These are phyloP conservation scores for Amanita fuliginea DNA, from an alignment of 768 basidiomycete species.

Conservation along the genomic window DNA sequence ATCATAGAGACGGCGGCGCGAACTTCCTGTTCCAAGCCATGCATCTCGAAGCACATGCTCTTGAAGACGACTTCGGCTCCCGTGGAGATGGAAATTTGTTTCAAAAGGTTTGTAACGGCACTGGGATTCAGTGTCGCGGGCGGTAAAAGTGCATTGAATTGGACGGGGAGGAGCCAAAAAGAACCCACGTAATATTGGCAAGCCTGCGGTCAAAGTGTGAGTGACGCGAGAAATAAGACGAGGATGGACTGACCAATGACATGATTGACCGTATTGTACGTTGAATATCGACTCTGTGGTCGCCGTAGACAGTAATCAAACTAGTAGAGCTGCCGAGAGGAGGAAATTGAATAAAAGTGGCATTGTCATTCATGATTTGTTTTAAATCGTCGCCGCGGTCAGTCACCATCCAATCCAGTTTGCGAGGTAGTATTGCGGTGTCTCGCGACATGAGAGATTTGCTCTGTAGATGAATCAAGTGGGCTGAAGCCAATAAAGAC, in stretches of 20 bases:
- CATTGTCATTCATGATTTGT: constrained; percentile 91
- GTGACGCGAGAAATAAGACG: background rate
- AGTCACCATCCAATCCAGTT: constrained; percentile 98
- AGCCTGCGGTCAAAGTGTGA: constrained; percentile 39
- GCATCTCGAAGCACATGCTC: constrained; percentile 95
- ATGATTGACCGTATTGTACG: constrained; percentile 90
- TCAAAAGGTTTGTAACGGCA: constrained; percentile 75
- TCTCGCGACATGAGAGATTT: constrained; percentile 87
- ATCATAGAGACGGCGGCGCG: constrained; percentile 77
- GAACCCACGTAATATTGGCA: constrained; percentile 96
- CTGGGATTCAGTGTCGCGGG: constrained; percentile 71
- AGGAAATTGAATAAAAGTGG: constrained; percentile 91
- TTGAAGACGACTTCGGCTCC: constrained; percentile 96
- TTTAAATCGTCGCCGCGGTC: constrained; percentile 91
- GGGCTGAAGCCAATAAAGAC: background rate
- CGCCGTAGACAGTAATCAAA: constrained; percentile 88
- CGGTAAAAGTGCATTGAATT: constrained; percentile 86
- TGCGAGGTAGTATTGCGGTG: constrained; percentile 89
- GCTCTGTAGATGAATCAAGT: constrained; percentile 36
- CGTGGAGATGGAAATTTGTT: constrained; percentile 76
- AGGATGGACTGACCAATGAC: constrained; percentile 62
- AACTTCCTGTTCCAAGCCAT: constrained; percentile 88
- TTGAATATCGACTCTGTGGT: constrained; percentile 89
- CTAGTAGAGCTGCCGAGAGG: constrained; percentile 88
- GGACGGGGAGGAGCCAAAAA: constrained; percentile 90